Evolutionary conservation across 495 filamentous ascomycete genomes (phyloP).

Genomic region (Aspergillus baeticus): DNA sequence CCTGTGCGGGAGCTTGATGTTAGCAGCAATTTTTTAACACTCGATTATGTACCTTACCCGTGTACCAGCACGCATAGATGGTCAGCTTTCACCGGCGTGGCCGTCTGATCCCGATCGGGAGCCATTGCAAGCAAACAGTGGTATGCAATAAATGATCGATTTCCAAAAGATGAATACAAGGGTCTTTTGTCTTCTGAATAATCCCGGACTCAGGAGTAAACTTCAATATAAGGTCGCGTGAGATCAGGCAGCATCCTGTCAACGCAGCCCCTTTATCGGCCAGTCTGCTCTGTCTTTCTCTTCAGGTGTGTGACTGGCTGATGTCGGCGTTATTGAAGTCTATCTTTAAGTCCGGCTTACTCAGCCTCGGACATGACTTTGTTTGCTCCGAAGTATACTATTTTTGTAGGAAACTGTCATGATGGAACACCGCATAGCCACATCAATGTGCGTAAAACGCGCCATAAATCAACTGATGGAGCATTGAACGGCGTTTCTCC

Average conservation of each 20-base stretch:
- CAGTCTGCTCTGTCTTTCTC: no score
- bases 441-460: no score
- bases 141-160: background rate
- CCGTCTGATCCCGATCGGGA: slow-evolving; percentile 14
- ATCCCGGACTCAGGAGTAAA: background rate
- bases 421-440: no score
- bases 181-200: background rate
- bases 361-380: no score
- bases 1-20: slow-evolving; percentile 33
- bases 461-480: no score
- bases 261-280: background rate
- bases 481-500: no score
- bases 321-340: no score
- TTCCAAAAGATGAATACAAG: background rate
- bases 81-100: slow-evolving; percentile 38
- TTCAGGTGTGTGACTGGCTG: no score
- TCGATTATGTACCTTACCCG: slow-evolving; percentile 57
- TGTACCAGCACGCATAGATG: slow-evolving; percentile 96
- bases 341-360: no score
- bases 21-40: background rate
- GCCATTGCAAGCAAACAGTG: slow-evolving; percentile 10
- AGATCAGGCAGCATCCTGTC: background rate
- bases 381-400: no score
- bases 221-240: background rate
- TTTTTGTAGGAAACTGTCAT: no score